A percentile compares a stretch with the other conserved stretches of the same genome.
Conservation (phyloP, 108 stramenopile species). For the Cyclotella choctawhatcheeana region DNA sequence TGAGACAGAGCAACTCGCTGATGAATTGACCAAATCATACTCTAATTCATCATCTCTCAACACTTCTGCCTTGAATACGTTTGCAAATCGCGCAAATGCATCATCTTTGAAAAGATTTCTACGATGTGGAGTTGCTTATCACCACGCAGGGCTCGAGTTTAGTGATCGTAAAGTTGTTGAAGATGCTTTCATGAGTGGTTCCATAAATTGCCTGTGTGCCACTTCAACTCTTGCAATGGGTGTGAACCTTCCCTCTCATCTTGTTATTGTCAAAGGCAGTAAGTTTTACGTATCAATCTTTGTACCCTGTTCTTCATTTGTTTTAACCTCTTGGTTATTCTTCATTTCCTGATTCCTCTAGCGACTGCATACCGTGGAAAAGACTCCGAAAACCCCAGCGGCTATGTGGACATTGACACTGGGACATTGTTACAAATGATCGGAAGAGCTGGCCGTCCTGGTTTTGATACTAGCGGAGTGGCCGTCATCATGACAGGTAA, state of each 20-base stretch:
- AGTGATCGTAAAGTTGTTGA: constrained; percentile 81
- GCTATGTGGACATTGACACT: constrained; percentile 85
- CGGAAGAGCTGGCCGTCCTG: constrained; percentile 96
- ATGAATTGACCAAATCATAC: constrained; percentile 56
- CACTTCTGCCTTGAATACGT: constrained; percentile 38
- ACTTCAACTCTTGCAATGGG: constrained; percentile 97
- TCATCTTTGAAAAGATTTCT: constrained; percentile 67
- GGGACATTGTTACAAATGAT: constrained; percentile 95
- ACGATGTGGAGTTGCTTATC: constrained; percentile 82
- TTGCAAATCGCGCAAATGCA: constrained; percentile 47
- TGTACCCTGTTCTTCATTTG: neutral
- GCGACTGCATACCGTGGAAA: constrained; percentile 90
- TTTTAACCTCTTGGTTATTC: neutral
- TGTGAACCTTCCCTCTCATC: constrained; percentile 94
- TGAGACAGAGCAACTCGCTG: constrained; percentile 82
- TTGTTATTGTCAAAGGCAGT: constrained; percentile 79
- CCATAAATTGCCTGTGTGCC: constrained; percentile 81
- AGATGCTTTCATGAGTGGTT: constrained; percentile 71
- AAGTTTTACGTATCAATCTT: neutral
- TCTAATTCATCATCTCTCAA: constrained; percentile 35
- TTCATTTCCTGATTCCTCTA: constrained; percentile 2
- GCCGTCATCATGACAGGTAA: constrained; percentile 84
- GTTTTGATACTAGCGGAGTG: constrained; percentile 93
- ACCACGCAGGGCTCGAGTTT: constrained; percentile 85
- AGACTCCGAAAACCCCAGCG: too few species aligned